phyloP scores from a whole-genome alignment of 331 rosid genomes.

The Phaseolus coccineus region DNA sequence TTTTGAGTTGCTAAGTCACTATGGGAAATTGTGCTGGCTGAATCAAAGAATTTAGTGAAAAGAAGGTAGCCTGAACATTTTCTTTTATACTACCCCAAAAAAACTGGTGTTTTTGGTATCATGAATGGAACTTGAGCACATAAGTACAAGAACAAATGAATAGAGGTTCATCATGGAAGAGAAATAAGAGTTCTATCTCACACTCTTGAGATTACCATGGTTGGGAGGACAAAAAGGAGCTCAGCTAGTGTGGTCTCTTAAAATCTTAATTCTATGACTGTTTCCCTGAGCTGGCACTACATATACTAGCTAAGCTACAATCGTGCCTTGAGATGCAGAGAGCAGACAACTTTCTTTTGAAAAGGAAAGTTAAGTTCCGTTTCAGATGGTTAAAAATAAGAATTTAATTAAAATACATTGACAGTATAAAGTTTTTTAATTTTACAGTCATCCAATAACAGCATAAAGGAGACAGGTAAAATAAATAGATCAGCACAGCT shows the following conservation, averaged over 20 bases:
- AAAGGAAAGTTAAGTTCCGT: slow-evolving; percentile 2
- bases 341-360: slow-evolving; percentile 5
- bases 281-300: slow-evolving; percentile 1
- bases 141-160: not conserved
- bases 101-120: not conserved
- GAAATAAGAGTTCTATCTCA: not conserved
- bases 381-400: not conserved
- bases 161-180: slow-evolving; percentile 20
- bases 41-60: slow-evolving; percentile 5
- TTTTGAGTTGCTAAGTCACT: not conserved
- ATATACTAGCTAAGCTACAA: not conserved
- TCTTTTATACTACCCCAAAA: slow-evolving; percentile 1
- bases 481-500: not conserved
- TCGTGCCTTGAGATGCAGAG: not conserved
- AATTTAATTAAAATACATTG: not conserved
- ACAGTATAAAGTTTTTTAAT: not conserved
- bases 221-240: not conserved
- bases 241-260: slow-evolving; percentile 4
- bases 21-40: slow-evolving; percentile 3
- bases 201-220: not conserved
- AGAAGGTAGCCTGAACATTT: not conserved
- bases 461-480: not conserved
- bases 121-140: not conserved
- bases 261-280: not conserved
- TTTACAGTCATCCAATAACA: not conserved